These are phyloP conservation scores for Lathyrus oleraceus DNA, from an alignment of 306 rosid genomes.

Conservation along the genomic window DNA sequence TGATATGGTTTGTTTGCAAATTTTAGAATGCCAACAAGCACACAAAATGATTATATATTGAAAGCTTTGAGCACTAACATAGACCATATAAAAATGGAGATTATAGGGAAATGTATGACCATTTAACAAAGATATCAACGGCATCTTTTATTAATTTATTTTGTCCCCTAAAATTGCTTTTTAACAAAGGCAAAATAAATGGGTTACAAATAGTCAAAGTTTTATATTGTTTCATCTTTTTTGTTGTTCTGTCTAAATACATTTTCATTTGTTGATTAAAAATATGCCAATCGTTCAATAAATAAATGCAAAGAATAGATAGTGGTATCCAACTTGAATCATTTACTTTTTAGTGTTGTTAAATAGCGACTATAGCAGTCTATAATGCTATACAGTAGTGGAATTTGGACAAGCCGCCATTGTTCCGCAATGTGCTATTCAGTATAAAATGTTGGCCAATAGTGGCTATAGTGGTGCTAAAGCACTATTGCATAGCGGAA, in stretches of 20 bases:
- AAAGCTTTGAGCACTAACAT: too few species aligned
- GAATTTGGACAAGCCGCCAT: too few species aligned
- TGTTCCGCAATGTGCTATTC: too few species aligned
- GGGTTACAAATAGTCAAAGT: neutral
- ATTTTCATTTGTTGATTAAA: neutral
- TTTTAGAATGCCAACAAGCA: neutral
- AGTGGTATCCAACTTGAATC: neutral
- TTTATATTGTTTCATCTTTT: conserved; percentile 1
- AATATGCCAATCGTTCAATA: neutral
- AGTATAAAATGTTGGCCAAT: too few species aligned
- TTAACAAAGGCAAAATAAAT: neutral
- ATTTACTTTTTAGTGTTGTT: neutral
- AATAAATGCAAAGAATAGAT: neutral
- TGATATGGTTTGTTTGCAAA: neutral
- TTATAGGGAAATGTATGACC: neutral
- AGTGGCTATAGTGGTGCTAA: too few species aligned
- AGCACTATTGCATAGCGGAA: too few species aligned
- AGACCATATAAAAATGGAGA: neutral
- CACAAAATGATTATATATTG: too few species aligned
- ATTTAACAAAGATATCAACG: neutral
- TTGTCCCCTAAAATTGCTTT: neutral
- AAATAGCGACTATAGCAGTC: too few species aligned
- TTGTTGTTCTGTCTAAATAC: neutral
- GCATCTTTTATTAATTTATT: neutral
- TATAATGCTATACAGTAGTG: too few species aligned